These are phyloP conservation scores for Gaeumannomyces sp. DNA, from an alignment of 2,329 filamentous ascomycete genomes.

Conservation along the genomic window DNA sequence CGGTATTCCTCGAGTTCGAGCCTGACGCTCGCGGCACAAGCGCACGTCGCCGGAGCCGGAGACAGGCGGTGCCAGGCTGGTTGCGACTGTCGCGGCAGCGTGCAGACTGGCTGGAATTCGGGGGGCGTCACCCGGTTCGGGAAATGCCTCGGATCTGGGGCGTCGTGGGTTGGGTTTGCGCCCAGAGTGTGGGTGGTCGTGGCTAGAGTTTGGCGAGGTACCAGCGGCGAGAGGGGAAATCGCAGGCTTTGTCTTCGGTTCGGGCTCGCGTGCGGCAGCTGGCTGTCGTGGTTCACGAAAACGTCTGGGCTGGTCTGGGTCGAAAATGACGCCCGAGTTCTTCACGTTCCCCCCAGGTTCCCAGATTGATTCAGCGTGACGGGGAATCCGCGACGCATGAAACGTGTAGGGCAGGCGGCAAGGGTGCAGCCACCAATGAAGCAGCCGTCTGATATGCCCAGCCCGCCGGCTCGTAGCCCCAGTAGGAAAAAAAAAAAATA, in stretches of 20 bases:
- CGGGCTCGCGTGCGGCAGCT: neutral
- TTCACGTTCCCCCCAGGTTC: neutral
- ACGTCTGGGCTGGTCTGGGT: neutral
- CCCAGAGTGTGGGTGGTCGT: neutral
- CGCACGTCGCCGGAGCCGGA: constrained; percentile 8
- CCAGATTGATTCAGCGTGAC: constrained; percentile 6
- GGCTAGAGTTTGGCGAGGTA: neutral
- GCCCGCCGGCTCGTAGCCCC: neutral
- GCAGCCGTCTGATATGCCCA: neutral
- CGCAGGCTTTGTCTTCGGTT: neutral
- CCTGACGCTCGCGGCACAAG: neutral
- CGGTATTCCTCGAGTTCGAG: neutral
- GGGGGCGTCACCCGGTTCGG: too few relatives aligned
- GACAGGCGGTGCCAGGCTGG: constrained; percentile 6
- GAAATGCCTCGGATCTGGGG: neutral
- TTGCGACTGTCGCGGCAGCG: neutral
- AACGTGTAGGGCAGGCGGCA: constrained; percentile 22
- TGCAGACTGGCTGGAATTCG: neutral
- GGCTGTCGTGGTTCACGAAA: neutral
- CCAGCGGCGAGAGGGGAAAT: neutral
- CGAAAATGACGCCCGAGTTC: neutral
- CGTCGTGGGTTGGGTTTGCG: neutral
- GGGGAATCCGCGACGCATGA: constrained; percentile 24
- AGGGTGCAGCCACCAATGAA: constrained; percentile 19
- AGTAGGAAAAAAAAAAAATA: constrained; percentile 1